phyloP scores from a whole-genome alignment of 768 basidiomycete genomes.

The Suillus luteus region DNA sequence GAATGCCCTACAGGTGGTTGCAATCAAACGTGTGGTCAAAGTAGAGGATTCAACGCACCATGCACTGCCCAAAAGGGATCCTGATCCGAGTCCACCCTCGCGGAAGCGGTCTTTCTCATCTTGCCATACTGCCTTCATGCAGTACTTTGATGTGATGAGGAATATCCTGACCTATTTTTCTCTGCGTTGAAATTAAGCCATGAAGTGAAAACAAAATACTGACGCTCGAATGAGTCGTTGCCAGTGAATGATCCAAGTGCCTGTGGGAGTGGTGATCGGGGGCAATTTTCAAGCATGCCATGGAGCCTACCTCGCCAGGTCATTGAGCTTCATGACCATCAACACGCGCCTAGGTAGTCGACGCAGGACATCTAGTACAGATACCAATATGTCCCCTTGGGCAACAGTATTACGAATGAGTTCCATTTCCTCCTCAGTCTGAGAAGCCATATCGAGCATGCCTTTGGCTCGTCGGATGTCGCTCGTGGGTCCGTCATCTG shows the following conservation, averaged over 20 bases:
- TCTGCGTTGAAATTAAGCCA: background rate
- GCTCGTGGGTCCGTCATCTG: constrained; percentile 34
- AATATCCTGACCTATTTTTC: constrained; percentile 74
- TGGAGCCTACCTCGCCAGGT: constrained; percentile 65
- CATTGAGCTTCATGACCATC: constrained; percentile 86
- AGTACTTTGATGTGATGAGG: constrained; percentile 88
- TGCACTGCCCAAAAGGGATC: constrained; percentile 66
- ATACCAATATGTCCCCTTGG: constrained; percentile 80
- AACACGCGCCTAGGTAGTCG: constrained; percentile 81
- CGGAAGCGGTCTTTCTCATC: constrained; percentile 61
- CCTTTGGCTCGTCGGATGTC: constrained; percentile 65
- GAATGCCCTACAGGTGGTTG: constrained; percentile 52
- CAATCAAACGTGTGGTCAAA: constrained; percentile 4
- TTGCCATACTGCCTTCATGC: constrained; percentile 75
- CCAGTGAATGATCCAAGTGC: constrained; percentile 80
- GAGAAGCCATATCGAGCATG: constrained; percentile 73
- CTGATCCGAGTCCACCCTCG: constrained; percentile 48
- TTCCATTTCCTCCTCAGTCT: constrained; percentile 75
- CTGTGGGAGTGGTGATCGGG: constrained; percentile 36
- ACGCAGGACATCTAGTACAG: constrained; percentile 86
- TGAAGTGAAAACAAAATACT: constrained; percentile 16
- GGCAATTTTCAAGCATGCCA: background rate
- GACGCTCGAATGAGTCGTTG: constrained; percentile 84
- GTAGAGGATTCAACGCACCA: constrained; percentile 50
- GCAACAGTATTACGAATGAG: constrained; percentile 83